A percentile compares a stretch with the other conserved stretches of the same genome.
Conservation (phyloP, 805 yeast species). For the Lipomyces sp. region DNA sequence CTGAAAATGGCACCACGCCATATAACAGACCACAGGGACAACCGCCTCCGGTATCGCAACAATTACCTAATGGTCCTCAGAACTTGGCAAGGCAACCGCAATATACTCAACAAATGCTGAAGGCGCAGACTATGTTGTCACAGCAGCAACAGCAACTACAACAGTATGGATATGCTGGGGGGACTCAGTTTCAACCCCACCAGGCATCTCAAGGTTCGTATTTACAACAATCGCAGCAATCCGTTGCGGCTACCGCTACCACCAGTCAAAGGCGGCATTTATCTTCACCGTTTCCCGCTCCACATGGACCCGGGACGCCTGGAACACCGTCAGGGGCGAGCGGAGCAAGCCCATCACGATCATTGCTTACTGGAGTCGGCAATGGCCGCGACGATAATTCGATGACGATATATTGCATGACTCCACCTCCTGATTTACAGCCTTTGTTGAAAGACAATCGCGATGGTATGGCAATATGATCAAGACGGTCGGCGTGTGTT, state of each 20-base stretch:
- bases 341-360: constrained; percentile 24
- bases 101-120: not conserved
- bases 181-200: constrained; percentile 17
- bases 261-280: constrained; percentile 28
- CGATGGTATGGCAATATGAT: constrained; percentile 14
- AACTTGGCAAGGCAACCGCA: constrained; percentile 7
- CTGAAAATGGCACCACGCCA: constrained; percentile 4
- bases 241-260: constrained; percentile 11
- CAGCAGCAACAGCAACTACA: constrained; percentile 26
- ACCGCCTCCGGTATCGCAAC: constrained; percentile 12
- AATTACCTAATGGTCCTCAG: not conserved
- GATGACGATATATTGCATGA: constrained; percentile 27
- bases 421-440: constrained; percentile 28
- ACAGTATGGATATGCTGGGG: constrained; percentile 3
- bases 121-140: constrained; percentile 1
- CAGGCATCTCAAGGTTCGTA: constrained; percentile 15
- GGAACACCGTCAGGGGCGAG: constrained; percentile 30
- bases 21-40: constrained; percentile 2
- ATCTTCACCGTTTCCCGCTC: constrained; percentile 30
- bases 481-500: not conserved
- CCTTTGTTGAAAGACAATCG: constrained; percentile 28
- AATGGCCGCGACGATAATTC: constrained; percentile 29
- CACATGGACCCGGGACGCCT: constrained; percentile 27
- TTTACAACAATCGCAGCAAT: constrained; percentile 13
- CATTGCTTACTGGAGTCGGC: constrained; percentile 1